A percentile compares a stretch with the other conserved stretches of the same genome.
Evolutionary conservation across 1,284 basidiomycete species (phyloP).

Genomic region (Ustilago bromivora): DNA sequence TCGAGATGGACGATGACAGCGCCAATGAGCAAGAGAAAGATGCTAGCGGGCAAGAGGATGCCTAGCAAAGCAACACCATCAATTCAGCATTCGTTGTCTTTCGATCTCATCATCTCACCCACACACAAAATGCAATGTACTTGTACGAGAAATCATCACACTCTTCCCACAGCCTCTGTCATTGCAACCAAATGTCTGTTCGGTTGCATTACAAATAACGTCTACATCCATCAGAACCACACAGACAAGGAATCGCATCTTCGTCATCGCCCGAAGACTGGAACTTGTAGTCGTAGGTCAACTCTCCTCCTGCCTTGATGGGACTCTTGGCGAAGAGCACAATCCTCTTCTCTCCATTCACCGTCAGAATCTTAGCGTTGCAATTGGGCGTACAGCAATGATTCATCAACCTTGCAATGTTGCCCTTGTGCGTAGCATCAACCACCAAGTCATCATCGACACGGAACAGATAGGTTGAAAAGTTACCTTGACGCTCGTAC

Average conservation of each 20-base stretch:
- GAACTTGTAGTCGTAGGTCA: conserved; percentile 70
- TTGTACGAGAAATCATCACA: conserved; percentile 6
- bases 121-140: conserved; percentile 16
- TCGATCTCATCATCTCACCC: not conserved
- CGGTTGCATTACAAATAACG: conserved; percentile 48
- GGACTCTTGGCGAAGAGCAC: conserved; percentile 95
- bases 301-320: conserved; percentile 79
- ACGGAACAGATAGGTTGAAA: conserved; percentile 69
- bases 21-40: not conserved
- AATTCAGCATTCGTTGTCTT: not conserved
- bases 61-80: not conserved
- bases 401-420: conserved; percentile 75
- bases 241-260: conserved; percentile 71
- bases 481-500: conserved; percentile 76
- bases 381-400: conserved; percentile 98
- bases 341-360: conserved; percentile 98
- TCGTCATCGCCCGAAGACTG: conserved; percentile 66
- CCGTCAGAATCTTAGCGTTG: conserved; percentile 97
- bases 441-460: conserved; percentile 75
- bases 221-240: conserved; percentile 70
- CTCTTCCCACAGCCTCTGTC: not conserved
- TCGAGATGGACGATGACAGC: conserved; percentile 21
- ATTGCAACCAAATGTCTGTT: not conserved
- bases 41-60: not conserved
- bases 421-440: conserved; percentile 98